Evolutionary conservation across 2,329 filamentous ascomycete species (phyloP).

Genomic region (Immersiporthe knoxdaviesiana): DNA sequence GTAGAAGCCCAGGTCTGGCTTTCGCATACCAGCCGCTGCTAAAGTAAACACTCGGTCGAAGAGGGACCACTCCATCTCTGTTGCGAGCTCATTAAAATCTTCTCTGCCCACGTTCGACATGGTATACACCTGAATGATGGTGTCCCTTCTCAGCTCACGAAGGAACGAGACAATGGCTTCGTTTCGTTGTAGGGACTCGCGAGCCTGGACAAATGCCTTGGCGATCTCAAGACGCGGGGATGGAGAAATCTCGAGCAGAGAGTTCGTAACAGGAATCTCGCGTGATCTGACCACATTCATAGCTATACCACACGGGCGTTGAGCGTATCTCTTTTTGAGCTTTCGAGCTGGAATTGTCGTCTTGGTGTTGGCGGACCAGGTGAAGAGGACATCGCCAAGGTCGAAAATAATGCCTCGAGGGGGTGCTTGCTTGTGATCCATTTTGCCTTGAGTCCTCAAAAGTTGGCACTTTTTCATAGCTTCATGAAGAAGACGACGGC

Average conservation of each 20-base stretch:
- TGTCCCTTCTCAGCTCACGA: conserved; percentile 30
- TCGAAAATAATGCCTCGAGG: conserved; percentile 37
- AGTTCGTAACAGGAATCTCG: conserved; percentile 23
- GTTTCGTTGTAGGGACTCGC: conserved; percentile 35
- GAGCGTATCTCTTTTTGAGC: conserved; percentile 29
- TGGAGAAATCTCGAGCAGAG: conserved; percentile 33
- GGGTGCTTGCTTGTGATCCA: conserved; percentile 14
- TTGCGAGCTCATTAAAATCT: conserved; percentile 35
- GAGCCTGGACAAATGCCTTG: conserved; percentile 37
- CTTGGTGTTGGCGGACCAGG: conserved; percentile 36
- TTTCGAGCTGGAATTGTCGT: conserved; percentile 33
- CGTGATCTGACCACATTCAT: neutral
- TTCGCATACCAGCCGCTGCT: conserved; percentile 38
- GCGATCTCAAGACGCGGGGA: conserved; percentile 34
- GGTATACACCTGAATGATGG: conserved; percentile 33
- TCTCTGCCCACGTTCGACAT: conserved; percentile 40
- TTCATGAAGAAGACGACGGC: too few relatives aligned
- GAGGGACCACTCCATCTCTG: conserved; percentile 37
- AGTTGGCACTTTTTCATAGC: too few relatives aligned
- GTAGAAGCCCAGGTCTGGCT: conserved; percentile 41
- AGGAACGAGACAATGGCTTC: conserved; percentile 25
- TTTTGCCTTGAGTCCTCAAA: neutral
- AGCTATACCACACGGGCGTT: neutral
- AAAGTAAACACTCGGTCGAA: conserved; percentile 43
- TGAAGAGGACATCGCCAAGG: conserved; percentile 42